Conservation (phyloP, 495 filamentous ascomycete genomes). For the Penicillium lagena region DNA sequence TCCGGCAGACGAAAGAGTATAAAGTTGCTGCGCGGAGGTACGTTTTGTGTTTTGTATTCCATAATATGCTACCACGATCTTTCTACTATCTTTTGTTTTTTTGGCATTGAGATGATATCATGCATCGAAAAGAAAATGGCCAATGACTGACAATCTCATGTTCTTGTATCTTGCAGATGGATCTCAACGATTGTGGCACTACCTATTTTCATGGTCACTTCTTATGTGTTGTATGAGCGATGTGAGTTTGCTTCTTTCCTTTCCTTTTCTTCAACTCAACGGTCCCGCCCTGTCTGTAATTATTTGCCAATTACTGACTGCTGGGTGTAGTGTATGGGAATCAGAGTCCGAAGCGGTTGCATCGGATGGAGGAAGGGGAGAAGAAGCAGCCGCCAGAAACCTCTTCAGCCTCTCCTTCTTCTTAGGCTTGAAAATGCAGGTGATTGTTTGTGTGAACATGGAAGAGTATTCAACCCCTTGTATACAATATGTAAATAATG, state of each 20-base stretch:
- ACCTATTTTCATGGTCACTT: slow-evolving; percentile 41
- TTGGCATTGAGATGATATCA: neutral
- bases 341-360: slow-evolving; percentile 9
- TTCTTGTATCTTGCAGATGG: slow-evolving; percentile 33
- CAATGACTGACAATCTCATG: neutral
- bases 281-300: neutral
- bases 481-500: too few species aligned
- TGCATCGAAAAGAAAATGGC: neutral
- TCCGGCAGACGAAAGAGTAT: slow-evolving; percentile 23
- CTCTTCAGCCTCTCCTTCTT: neutral
- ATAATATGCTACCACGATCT: slow-evolving; percentile 1
- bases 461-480: too few species aligned
- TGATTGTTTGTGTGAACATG: too few species aligned
- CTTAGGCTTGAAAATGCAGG: too few species aligned
- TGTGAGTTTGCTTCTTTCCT: slow-evolving; percentile 6
- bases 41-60: neutral
- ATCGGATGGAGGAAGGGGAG: neutral
- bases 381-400: neutral
- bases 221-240: slow-evolving; percentile 19
- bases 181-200: slow-evolving; percentile 47
- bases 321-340: slow-evolving; percentile 11
- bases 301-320: neutral
- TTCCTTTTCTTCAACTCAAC: neutral
- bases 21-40: slow-evolving; percentile 21
- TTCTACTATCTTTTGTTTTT: neutral